These are phyloP conservation scores for Fusarium albosuccineum DNA, from an alignment of 2,329 filamentous ascomycete genomes.

Conservation along the genomic window DNA sequence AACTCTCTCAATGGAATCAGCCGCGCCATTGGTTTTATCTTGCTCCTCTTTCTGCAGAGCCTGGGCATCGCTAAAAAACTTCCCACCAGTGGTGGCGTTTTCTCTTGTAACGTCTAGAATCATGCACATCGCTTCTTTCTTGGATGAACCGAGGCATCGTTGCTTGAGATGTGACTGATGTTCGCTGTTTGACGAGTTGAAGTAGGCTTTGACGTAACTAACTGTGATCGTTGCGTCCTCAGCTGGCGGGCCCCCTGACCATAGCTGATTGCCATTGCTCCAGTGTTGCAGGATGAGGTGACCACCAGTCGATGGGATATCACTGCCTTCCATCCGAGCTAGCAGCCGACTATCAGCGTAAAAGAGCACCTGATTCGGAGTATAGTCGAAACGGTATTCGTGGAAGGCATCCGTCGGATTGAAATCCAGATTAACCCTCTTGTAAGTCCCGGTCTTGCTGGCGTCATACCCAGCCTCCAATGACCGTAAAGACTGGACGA, in stretches of 20 bases:
- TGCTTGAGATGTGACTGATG: conserved; percentile 22
- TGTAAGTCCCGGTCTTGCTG: conserved; percentile 68
- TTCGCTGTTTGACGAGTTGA: conserved; percentile 72
- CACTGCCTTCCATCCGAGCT: conserved; percentile 66
- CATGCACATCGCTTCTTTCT: conserved; percentile 38
- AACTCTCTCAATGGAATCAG: neutral
- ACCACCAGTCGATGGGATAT: conserved; percentile 71
- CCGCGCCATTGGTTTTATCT: neutral
- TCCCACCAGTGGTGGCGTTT: conserved; percentile 43
- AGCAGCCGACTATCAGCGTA: conserved; percentile 74
- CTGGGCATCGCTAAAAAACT: conserved; percentile 24
- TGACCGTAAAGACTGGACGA: conserved; percentile 77
- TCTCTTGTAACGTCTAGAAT: conserved; percentile 38
- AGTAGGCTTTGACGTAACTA: conserved; percentile 82
- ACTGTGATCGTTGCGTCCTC: conserved; percentile 73
- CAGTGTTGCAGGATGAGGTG: conserved; percentile 80
- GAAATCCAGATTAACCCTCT: conserved; percentile 72
- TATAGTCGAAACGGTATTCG: conserved; percentile 85
- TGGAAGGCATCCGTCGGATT: conserved; percentile 75
- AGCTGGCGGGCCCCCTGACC: conserved; percentile 78
- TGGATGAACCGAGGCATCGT: conserved; percentile 27
- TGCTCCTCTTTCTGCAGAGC: neutral
- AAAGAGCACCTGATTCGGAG: conserved; percentile 72
- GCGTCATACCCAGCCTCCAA: conserved; percentile 73
- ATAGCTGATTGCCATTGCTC: conserved; percentile 80